Evolutionary conservation across 2,329 filamentous ascomycete species (phyloP).

Genomic region (Fusarium nygamai): DNA sequence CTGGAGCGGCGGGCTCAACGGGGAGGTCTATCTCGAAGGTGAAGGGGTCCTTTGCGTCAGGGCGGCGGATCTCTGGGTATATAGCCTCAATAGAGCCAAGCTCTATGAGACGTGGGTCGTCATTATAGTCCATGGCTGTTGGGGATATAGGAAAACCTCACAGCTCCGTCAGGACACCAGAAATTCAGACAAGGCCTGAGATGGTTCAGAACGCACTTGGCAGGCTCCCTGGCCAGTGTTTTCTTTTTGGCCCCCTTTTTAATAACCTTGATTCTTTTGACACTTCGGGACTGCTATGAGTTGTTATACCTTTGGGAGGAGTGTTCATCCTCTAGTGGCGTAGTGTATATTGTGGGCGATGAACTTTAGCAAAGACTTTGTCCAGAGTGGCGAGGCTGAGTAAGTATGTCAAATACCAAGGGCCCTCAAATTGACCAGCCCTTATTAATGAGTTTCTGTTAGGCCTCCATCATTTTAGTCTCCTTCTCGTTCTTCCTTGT

Average conservation of each 20-base stretch:
- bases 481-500: conserved; percentile 5
- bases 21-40: conserved; percentile 67
- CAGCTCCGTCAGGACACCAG: not conserved
- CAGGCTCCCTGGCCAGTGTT: not conserved
- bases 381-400: conserved; percentile 17
- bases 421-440: conserved; percentile 1
- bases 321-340: conserved; percentile 35
- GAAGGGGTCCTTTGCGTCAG: conserved; percentile 54
- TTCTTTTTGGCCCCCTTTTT: not conserved
- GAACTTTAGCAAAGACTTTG: conserved; percentile 11
- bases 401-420: conserved; percentile 4
- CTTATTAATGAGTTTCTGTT: not conserved
- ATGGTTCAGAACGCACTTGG: not conserved
- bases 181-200: not conserved
- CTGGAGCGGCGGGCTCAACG: conserved; percentile 62
- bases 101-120: conserved; percentile 67
- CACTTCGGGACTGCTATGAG: not conserved
- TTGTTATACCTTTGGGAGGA: conserved; percentile 15
- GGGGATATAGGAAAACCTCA: not conserved
- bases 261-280: not conserved
- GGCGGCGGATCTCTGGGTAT: conserved; percentile 69
- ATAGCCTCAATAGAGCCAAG: conserved; percentile 71
- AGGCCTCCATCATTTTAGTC: conserved; percentile 27
- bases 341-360: conserved; percentile 1
- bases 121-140: conserved; percentile 51